A percentile compares a stretch with the other conserved stretches of the same genome.
phyloP scores from a whole-genome alignment of 805 yeast species.

The Metschnikowia chrysomelidarum region DNA sequence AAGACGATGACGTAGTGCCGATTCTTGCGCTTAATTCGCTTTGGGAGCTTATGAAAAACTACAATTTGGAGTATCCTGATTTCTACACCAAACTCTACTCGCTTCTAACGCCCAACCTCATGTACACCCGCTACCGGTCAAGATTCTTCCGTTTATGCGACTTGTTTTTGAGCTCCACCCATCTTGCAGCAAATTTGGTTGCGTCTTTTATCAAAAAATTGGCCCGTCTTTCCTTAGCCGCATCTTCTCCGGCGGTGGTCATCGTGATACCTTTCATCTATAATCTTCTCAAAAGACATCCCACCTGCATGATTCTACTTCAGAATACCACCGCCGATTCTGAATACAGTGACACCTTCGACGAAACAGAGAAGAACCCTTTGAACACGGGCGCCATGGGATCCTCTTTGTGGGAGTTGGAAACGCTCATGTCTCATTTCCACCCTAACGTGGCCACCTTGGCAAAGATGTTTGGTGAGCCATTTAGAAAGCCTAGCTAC shows the following conservation, averaged over 20 bases:
- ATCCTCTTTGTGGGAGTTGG: slow-evolving; percentile 91
- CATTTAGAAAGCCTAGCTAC: slow-evolving; percentile 82
- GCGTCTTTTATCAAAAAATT: slow-evolving; percentile 88
- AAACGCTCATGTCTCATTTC: slow-evolving; percentile 75
- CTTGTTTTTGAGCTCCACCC: slow-evolving; percentile 81
- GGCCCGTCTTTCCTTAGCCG: slow-evolving; percentile 67
- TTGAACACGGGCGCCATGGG: slow-evolving; percentile 72
- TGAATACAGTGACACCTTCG: slow-evolving; percentile 60
- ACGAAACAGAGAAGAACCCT: slow-evolving; percentile 67
- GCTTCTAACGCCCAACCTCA: slow-evolving; percentile 68
- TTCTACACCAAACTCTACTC: slow-evolving; percentile 82
- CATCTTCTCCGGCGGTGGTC: slow-evolving; percentile 89
- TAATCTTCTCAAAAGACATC: slow-evolving; percentile 86
- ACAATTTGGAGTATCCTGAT: slow-evolving; percentile 88
- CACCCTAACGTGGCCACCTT: slow-evolving; percentile 95
- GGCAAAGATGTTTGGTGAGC: slow-evolving; percentile 85
- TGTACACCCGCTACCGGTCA: slow-evolving; percentile 78
- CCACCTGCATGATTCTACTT: slow-evolving; percentile 86
- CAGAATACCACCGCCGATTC: slow-evolving; percentile 46
- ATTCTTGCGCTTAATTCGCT: slow-evolving; percentile 84
- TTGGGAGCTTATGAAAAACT: slow-evolving; percentile 76
- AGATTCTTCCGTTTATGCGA: slow-evolving; percentile 87
- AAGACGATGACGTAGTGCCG: slow-evolving; percentile 50
- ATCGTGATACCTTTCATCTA: slow-evolving; percentile 87
- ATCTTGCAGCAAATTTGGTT: slow-evolving; percentile 75